Conservation (phyloP, 2,329 filamentous ascomycete species). For the Pseudomassariella vexata region DNA sequence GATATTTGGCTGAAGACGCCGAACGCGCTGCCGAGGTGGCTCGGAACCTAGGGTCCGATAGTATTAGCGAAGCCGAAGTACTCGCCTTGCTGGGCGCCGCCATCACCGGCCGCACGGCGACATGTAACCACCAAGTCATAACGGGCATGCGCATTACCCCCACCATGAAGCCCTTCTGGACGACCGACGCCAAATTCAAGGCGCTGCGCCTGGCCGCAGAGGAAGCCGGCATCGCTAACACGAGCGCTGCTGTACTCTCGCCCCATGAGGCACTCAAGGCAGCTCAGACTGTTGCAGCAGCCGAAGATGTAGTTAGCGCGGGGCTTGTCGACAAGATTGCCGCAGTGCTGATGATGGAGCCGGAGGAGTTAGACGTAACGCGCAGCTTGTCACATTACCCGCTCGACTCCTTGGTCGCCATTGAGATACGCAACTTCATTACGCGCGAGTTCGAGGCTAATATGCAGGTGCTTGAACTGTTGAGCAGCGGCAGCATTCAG, state of each 20-base stretch:
- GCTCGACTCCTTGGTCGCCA: slow-evolving; percentile 43
- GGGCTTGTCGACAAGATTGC: slow-evolving; percentile 42
- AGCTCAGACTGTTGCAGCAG: slow-evolving; percentile 30
- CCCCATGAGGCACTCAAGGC: slow-evolving; percentile 25
- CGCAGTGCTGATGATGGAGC: slow-evolving; percentile 39
- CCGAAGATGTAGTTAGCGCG: slow-evolving; percentile 34
- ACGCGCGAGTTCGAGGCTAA: slow-evolving; percentile 42
- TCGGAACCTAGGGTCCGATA: slow-evolving; percentile 41
- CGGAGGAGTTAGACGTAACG: slow-evolving; percentile 28
- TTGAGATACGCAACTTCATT: slow-evolving; percentile 45
- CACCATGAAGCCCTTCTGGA: too few relatives aligned
- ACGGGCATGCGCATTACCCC: slow-evolving; percentile 48
- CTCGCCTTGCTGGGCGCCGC: slow-evolving; percentile 46
- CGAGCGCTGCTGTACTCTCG: slow-evolving; percentile 30
- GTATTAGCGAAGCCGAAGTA: slow-evolving; percentile 46
- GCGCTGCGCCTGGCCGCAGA: slow-evolving; percentile 34
- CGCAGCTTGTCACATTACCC: slow-evolving; percentile 32
- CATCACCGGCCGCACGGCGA: slow-evolving; percentile 33
- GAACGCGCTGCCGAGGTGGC: slow-evolving; percentile 37
- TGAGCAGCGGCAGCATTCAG: slow-evolving; percentile 47
- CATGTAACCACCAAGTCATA: slow-evolving; percentile 46
- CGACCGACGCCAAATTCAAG: slow-evolving; percentile 45
- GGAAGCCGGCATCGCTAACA: slow-evolving; percentile 26
- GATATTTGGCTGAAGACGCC: slow-evolving; percentile 42
- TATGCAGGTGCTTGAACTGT: slow-evolving; percentile 48